These are phyloP conservation scores for Lodderomyces metapsilosis DNA, from an alignment of 1,139 yeast genomes.

Conservation along the genomic window DNA sequence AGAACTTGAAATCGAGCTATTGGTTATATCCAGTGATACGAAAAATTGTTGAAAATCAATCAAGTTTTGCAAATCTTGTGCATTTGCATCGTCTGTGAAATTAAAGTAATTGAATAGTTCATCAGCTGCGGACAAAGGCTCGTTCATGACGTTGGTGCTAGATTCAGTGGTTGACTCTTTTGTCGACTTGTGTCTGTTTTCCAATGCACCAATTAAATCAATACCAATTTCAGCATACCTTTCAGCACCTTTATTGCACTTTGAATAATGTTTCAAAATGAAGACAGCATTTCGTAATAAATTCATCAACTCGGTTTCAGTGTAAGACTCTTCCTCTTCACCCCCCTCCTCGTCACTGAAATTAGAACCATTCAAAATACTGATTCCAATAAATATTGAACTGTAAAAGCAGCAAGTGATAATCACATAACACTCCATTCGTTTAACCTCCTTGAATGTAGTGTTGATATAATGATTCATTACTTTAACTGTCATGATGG, in stretches of 20 bases:
- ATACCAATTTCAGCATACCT: slow-evolving; percentile 17
- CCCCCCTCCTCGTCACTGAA: neutral
- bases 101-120: slow-evolving; percentile 15
- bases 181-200: slow-evolving; percentile 9
- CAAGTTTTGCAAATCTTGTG: slow-evolving; percentile 16
- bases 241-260: slow-evolving; percentile 17
- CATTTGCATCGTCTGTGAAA: slow-evolving; percentile 17
- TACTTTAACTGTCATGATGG: slow-evolving; percentile 17
- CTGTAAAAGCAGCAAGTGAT: slow-evolving; percentile 19
- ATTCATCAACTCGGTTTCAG: slow-evolving; percentile 17
- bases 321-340: slow-evolving; percentile 15
- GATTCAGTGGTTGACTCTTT: slow-evolving; percentile 3
- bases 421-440: slow-evolving; percentile 19
- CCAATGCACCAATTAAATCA: slow-evolving; percentile 17
- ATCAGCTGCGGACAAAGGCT: slow-evolving; percentile 7
- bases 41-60: slow-evolving; percentile 23
- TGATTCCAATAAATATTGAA: slow-evolving; percentile 18
- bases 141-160: slow-evolving; percentile 4
- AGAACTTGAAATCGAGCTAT: slow-evolving; percentile 3
- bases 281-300: slow-evolving; percentile 15
- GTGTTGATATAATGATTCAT: slow-evolving; percentile 18
- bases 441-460: slow-evolving; percentile 12
- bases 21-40: slow-evolving; percentile 19
- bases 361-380: slow-evolving; percentile 15
- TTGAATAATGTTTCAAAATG: slow-evolving; percentile 17